Conservation (phyloP, 495 filamentous ascomycete species). For the Cercophora samala region DNA sequence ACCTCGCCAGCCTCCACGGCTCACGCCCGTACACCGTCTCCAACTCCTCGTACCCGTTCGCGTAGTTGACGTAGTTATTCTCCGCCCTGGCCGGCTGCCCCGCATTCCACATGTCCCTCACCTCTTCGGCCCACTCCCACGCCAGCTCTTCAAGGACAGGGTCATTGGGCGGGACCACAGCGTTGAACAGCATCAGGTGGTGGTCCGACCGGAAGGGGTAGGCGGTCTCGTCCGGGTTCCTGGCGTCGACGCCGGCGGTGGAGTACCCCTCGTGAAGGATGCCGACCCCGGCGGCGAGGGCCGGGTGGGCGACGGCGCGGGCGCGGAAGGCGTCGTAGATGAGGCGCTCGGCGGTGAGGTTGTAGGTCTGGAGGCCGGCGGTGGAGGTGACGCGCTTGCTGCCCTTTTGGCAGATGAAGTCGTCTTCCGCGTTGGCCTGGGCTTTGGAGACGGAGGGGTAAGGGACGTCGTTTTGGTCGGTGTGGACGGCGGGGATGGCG, state of each 20-base stretch:
- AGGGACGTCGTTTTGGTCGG: constrained; percentile 18
- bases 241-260: constrained; percentile 28
- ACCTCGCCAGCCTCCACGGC: constrained; percentile 38
- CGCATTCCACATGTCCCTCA: constrained; percentile 9
- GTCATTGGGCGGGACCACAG: background rate
- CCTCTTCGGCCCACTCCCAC: constrained; percentile 7
- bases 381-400: constrained; percentile 6
- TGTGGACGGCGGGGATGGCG: constrained; percentile 16
- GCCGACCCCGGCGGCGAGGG: constrained; percentile 17
- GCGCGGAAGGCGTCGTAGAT: constrained; percentile 25
- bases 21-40: constrained; percentile 47
- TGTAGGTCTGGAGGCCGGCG: constrained; percentile 20
- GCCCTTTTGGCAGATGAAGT: constrained; percentile 6
- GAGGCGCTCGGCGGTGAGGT: constrained; percentile 23
- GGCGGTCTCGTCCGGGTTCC: constrained; percentile 32
- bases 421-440: constrained; percentile 6
- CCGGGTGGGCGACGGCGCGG: constrained; percentile 12
- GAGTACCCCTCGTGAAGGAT: constrained; percentile 45
- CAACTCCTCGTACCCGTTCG: constrained; percentile 38
- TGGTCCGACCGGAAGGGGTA: constrained; percentile 37
- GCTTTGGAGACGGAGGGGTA: constrained; percentile 15
- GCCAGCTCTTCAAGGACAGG: constrained; percentile 7
- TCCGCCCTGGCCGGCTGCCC: constrained; percentile 2
- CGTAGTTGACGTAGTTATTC: constrained; percentile 48
- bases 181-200: constrained; percentile 13